These are phyloP conservation scores for Hericium alpestre DNA, from an alignment of 768 basidiomycete genomes.

Conservation along the genomic window DNA sequence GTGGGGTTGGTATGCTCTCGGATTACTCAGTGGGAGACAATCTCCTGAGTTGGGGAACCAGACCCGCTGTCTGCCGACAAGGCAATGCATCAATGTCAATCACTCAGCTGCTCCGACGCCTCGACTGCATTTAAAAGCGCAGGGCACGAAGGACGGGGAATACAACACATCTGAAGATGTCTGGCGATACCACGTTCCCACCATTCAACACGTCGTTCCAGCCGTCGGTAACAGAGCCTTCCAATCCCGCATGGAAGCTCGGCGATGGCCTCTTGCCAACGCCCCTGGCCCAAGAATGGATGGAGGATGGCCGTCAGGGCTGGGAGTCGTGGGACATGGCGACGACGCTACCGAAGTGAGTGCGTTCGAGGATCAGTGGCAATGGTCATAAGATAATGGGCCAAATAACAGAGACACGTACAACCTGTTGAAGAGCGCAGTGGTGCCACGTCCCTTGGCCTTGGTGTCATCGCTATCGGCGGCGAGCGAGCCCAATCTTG, in stretches of 20 bases:
- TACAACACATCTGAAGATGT: no score
- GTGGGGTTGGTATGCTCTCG: no score
- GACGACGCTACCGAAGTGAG: slow-evolving; percentile 7
- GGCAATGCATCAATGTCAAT: no score
- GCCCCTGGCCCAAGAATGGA: slow-evolving; percentile 19
- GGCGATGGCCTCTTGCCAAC: slow-evolving; percentile 26
- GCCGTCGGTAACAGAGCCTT: slow-evolving; percentile 19
- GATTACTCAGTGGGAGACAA: no score
- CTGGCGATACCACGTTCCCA: no score
- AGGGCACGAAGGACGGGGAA: no score
- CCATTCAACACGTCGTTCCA: no score
- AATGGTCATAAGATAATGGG: no score
- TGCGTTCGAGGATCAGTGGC: slow-evolving; percentile 4
- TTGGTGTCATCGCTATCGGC: slow-evolving; percentile 51
- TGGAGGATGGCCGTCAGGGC: slow-evolving; percentile 20
- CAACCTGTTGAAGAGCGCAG: slow-evolving; percentile 42
- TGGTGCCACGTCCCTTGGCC: slow-evolving; percentile 61
- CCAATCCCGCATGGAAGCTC: slow-evolving; percentile 33
- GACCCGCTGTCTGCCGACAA: no score
- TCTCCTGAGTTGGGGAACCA: no score
- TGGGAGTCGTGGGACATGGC: slow-evolving; percentile 32
- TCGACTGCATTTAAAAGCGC: no score
- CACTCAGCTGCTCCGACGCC: no score
- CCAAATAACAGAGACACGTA: slow-evolving; percentile 26
- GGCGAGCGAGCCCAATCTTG: slow-evolving; percentile 48